Evolutionary conservation across 208 protist species (phyloP), one percentile per base, ranked within the genome.

Genomic region (Acanthamoeba quina): DNA sequence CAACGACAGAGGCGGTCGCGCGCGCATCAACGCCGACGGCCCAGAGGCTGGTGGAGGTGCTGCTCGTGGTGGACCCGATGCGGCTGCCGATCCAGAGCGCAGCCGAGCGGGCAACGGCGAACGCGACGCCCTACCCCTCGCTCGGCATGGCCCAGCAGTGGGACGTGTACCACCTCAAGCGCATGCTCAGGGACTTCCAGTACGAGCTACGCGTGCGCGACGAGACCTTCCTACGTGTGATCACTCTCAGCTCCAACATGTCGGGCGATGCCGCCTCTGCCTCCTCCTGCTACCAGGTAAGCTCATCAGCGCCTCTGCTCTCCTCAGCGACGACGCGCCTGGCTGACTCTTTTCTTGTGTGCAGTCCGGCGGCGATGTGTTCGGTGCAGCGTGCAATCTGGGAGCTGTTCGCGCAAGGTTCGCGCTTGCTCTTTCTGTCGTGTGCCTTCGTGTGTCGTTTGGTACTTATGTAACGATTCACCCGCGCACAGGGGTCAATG

Each of bases 331-430:
- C 5, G 29, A 58, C 58, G 58, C 21, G 15, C 2, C 58, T n/a
- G 58, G 13, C 52, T 56, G 52, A 56, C 64, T 17, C n/a, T 21
- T 76, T 76, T 44, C 29, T 6, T 82, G 72, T 15, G 9, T 29
- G 31, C 78, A 86, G 78, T 62, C 49, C 0, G 78, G 78, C 3
- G 78, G 78, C 26, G 78, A 54, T 41, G 41, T 34, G 21, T 86
- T 86, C 29, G 78, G 78, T 41, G 78, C 78, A 11, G 78, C 78
- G 26, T 86, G 78, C 78, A 86, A 86, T 37, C 49, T 86, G 49
- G 78, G 78, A 54, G 78, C 78, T n/a, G 78, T 26, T 37, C 78
- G 78, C 17, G 78, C 78, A 21, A 17, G 78, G 78, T 86, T 7
- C 49, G 41, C 44, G 66, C 66, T 34, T 76, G n/a, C 68, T 26